Conservation (phyloP, 306 rosid species). For the Castanea sativa region DNA sequence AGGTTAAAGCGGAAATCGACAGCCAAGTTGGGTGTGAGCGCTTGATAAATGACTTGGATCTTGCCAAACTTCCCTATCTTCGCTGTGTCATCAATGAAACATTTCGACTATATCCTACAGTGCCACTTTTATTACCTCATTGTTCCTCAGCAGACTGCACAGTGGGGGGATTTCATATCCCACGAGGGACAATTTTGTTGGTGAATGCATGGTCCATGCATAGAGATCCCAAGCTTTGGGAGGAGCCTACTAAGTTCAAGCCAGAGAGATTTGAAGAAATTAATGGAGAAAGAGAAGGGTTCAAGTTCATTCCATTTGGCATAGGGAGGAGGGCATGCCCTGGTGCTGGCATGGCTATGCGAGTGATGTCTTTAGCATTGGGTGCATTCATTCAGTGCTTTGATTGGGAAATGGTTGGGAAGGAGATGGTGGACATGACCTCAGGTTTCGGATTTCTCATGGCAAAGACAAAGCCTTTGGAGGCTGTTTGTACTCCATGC, state of each 20-base stretch:
- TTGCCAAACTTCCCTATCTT: slow-evolving; percentile 25
- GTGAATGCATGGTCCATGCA: slow-evolving; percentile 50
- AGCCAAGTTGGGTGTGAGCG: background rate
- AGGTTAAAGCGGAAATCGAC: slow-evolving; percentile 21
- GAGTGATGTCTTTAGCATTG: slow-evolving; percentile 10
- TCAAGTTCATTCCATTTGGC: slow-evolving; percentile 29
- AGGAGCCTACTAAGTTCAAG: slow-evolving; percentile 18
- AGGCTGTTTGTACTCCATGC: too few species aligned
- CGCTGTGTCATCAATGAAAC: slow-evolving; percentile 34
- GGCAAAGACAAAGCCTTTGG: background rate
- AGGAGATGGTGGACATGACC: too few species aligned
- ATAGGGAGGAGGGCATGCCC: slow-evolving; percentile 23
- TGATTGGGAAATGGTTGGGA: too few species aligned
- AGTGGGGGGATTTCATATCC: slow-evolving; percentile 38
- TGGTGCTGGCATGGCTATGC: background rate
- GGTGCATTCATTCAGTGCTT: too few species aligned
- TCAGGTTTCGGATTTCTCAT: background rate
- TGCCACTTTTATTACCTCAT: slow-evolving; percentile 40
- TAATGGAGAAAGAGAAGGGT: slow-evolving; percentile 2
- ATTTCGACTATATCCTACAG: slow-evolving; percentile 34
- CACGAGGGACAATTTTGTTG: slow-evolving; percentile 43
- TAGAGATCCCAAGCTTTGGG: slow-evolving; percentile 33
- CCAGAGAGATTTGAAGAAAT: slow-evolving; percentile 45
- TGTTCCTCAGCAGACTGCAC: slow-evolving; percentile 30
- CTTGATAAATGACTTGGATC: slow-evolving; percentile 26